These are phyloP conservation scores for Paraphoma chrysanthemicola DNA, from an alignment of 2,329 filamentous ascomycete genomes.

Conservation along the genomic window DNA sequence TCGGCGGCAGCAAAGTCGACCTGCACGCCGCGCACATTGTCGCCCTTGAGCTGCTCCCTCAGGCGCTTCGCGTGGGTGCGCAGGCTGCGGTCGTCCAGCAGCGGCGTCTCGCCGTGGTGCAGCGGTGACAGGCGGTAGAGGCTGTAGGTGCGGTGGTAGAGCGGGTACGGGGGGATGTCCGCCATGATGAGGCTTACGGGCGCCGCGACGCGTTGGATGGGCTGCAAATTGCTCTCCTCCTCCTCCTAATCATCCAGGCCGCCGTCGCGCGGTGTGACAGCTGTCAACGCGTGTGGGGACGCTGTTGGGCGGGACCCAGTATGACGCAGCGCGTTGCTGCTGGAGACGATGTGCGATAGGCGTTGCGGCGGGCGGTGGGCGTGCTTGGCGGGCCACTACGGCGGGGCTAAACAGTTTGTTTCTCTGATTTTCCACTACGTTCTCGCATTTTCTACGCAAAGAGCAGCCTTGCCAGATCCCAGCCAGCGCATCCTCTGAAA, in stretches of 20 bases:
- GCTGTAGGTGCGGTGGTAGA: constrained; percentile 63
- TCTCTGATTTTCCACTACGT: constrained; percentile 7
- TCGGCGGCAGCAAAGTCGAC: constrained; percentile 47
- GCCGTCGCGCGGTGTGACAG: neutral
- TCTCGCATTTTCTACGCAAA: constrained; percentile 9
- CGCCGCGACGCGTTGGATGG: neutral
- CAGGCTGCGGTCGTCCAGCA: constrained; percentile 48
- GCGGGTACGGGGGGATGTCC: constrained; percentile 49
- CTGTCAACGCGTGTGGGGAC: neutral
- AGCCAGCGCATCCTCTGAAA: constrained; percentile 1
- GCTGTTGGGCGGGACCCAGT: neutral
- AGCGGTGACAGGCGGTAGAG: constrained; percentile 62
- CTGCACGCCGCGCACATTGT: constrained; percentile 56
- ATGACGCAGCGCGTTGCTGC: constrained; percentile 21
- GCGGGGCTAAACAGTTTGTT: constrained; percentile 8
- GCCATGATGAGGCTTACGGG: constrained; percentile 30
- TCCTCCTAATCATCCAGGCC: neutral
- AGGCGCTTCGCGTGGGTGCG: constrained; percentile 57
- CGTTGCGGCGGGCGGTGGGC: constrained; percentile 5
- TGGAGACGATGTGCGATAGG: neutral
- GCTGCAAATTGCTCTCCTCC: neutral
- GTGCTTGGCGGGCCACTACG: constrained; percentile 6
- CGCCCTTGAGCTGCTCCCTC: constrained; percentile 57
- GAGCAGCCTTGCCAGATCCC: neutral
- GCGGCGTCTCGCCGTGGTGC: constrained; percentile 51